These are phyloP conservation scores for Chaetomium cochliodes DNA, from an alignment of 495 filamentous ascomycete species.

Conservation along the genomic window DNA sequence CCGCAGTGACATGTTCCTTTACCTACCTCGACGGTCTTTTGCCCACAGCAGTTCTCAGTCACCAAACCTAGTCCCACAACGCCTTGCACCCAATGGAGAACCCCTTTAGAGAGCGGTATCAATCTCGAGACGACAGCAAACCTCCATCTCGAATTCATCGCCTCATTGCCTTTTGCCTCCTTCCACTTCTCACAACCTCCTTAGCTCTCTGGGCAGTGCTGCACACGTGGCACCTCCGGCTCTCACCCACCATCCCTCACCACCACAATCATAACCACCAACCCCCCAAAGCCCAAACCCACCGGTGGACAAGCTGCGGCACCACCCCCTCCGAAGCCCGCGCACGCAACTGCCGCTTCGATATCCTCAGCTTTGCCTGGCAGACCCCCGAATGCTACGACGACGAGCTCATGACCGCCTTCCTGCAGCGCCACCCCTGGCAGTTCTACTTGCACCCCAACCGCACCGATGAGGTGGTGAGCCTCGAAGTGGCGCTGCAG, in stretches of 20 bases:
- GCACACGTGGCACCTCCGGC: slow-evolving; percentile 2
- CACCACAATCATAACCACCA: background rate
- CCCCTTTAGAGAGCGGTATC: background rate
- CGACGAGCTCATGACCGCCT: slow-evolving; percentile 18
- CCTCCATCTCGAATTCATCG: background rate
- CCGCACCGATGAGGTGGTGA: slow-evolving; percentile 8
- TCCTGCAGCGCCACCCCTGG: slow-evolving; percentile 18
- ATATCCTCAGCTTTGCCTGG: slow-evolving; percentile 36
- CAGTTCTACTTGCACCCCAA: slow-evolving; percentile 19
- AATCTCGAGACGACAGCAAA: background rate
- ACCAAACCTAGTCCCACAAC: background rate
- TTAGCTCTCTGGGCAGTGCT: slow-evolving; percentile 7
- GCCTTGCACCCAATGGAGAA: background rate
- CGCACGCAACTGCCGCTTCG: slow-evolving; percentile 33
- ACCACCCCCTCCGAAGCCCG: slow-evolving; percentile 23
- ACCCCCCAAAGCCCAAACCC: too few species aligned
- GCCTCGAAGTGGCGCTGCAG: background rate
- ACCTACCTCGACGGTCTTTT: too few species aligned
- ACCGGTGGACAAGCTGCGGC: slow-evolving; percentile 23
- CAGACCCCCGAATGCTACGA: slow-evolving; percentile 35
- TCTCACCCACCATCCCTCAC: background rate
- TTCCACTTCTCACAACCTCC: background rate
- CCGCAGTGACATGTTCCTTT: too few species aligned
- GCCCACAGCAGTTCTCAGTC: too few species aligned
- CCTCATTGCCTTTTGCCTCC: background rate